phyloP scores from a whole-genome alignment of 805 yeast genomes.

The Kluyveromyces nonfermentans region DNA sequence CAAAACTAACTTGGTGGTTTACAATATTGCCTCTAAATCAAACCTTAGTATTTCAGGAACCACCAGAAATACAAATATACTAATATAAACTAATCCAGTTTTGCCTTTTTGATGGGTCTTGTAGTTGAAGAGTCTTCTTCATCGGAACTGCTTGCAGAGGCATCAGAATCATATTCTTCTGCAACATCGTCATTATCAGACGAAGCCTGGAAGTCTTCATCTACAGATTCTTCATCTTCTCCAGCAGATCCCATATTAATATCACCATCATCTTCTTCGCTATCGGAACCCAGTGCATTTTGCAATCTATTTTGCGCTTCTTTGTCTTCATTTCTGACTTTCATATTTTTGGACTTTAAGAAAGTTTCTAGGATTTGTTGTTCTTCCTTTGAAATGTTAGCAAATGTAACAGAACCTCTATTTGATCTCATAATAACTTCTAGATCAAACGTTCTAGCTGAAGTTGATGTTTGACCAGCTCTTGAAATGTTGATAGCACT shows the following conservation, averaged over 20 bases:
- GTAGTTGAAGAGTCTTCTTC: conserved; percentile 23
- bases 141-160: conserved; percentile 19
- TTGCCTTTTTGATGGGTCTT: conserved; percentile 34
- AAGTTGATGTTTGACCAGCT: conserved; percentile 66
- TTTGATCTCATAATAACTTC: conserved; percentile 64
- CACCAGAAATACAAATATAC: background rate
- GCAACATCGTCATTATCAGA: conserved; percentile 59
- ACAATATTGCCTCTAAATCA: background rate
- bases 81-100: conserved; percentile 8
- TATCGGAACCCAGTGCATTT: conserved; percentile 59
- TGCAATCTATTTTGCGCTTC: conserved; percentile 76
- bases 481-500: conserved; percentile 74
- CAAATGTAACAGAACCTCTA: conserved; percentile 67
- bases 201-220: conserved; percentile 67
- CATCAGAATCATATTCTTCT: conserved; percentile 74
- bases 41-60: background rate
- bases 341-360: conserved; percentile 66
- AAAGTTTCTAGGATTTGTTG: conserved; percentile 69
- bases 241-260: conserved; percentile 56
- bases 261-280: conserved; percentile 40
- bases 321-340: conserved; percentile 81
- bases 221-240: conserved; percentile 72
- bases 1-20: no score
- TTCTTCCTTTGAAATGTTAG: conserved; percentile 84
- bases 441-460: conserved; percentile 87